These are phyloP conservation scores for Botrytis pseudocinerea DNA, from an alignment of 2,329 filamentous ascomycete species.

Conservation along the genomic window DNA sequence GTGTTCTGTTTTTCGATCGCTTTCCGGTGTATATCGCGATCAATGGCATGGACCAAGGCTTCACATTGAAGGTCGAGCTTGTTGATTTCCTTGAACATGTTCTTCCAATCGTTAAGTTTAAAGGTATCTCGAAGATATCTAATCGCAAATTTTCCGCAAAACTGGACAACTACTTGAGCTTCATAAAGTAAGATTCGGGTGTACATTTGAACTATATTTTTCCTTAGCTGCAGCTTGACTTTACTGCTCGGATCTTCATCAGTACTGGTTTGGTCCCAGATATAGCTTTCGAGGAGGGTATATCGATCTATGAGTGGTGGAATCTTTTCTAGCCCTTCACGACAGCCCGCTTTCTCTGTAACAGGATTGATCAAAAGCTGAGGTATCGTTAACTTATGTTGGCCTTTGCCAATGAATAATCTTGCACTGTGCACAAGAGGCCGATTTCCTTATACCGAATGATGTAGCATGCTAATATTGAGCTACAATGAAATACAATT, in stretches of 20 bases:
- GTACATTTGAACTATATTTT: neutral
- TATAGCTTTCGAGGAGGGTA: neutral
- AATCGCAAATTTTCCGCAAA: neutral
- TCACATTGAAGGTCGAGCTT: neutral
- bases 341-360: neutral
- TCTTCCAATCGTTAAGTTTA: neutral
- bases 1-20: neutral
- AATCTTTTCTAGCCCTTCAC: neutral
- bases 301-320: neutral
- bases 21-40: neutral
- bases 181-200: neutral
- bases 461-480: neutral
- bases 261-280: neutral
- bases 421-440: neutral
- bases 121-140: neutral
- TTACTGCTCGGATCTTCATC: neutral
- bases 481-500: neutral
- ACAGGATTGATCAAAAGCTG: neutral
- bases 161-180: neutral
- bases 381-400: neutral
- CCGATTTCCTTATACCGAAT: neutral
- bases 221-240: neutral
- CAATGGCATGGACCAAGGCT: neutral
- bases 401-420: neutral
- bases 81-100: neutral